Conservation (phyloP, 2,329 filamentous ascomycete species). For the Trichophyton mentagrophytes region DNA sequence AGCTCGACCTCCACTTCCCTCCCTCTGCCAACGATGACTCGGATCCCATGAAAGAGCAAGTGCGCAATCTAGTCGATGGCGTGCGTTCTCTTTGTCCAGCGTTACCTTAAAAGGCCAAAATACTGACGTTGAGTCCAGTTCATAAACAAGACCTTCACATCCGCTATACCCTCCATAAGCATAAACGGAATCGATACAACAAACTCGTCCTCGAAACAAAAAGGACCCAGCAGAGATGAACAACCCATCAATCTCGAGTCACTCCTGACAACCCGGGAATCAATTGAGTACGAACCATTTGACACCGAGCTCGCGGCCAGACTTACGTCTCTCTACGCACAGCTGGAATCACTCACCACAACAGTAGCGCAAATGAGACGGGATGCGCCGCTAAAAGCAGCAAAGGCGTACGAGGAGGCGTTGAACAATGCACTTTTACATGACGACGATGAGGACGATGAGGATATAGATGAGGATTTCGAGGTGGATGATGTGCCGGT, state of each 20-base stretch:
- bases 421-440: conserved; percentile 24
- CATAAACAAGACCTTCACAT: conserved; percentile 33
- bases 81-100: conserved; percentile 14
- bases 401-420: conserved; percentile 26
- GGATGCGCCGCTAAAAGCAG: conserved; percentile 32
- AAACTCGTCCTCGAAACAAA: conserved; percentile 1
- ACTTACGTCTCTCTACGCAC: conserved; percentile 34
- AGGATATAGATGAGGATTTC: background rate
- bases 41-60: conserved; percentile 33
- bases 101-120: too few relatives aligned
- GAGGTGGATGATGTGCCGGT: background rate
- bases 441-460: conserved; percentile 50
- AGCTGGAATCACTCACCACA: conserved; percentile 36
- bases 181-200: conserved; percentile 36
- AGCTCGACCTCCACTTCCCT: conserved; percentile 38
- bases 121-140: conserved; percentile 20
- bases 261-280: conserved; percentile 28
- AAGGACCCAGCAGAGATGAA: conserved; percentile 6
- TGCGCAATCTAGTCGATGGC: conserved; percentile 31
- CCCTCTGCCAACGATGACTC: conserved; percentile 30
- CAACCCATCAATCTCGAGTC: conserved; percentile 19
- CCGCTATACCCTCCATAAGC: conserved; percentile 33
- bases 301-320: conserved; percentile 32
- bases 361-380: conserved; percentile 35
- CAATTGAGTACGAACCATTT: conserved; percentile 37